Evolutionary conservation across 805 yeast genomes (phyloP), one percentile per base, ranked within the genome.

Genomic region (Huiozyma naganishii): DNA sequence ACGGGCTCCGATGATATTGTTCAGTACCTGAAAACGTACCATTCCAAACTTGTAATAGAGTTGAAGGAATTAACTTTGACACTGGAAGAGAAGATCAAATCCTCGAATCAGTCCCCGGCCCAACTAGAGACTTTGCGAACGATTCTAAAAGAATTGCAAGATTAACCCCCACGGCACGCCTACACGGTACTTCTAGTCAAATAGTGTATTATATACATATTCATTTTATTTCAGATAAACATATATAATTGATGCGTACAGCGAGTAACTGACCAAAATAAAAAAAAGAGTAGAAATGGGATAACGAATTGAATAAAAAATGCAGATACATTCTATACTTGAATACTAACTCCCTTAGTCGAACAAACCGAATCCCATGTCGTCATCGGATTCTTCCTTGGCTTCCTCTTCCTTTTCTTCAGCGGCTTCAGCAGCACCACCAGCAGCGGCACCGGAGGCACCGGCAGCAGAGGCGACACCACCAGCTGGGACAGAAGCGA

Each of bases 351-450:
- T 23, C n/a, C 33, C 58, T 74, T 83, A 84, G 72, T 83, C 95
- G 76, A 84, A 84, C 73, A 84, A 77, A 75, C 92, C 92, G 80
- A 83, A 80, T 61, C 92, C 94, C 92, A 84, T 82, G 73, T 83
- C 94, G 63, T 79, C 88, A 66, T 80, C 87, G 53, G 82, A 77
- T 70, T 77, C 84, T 59, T 70, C 80, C 52, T 61, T 76, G 41
- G 71, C 83, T 55, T 73, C 80, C 55, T 68, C 86, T 55, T 69
- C 83, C 54, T 70, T 83, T 51, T 71, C 87, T 49, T 59, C 77
- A 37, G 56, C 73, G 45, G 62, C 74, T 46, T 64, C 73, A 46
- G 62, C 72, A 47, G 62, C 72, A 51, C 64, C 72, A 54, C 67
- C 70, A 57, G 66, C 70, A 52, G 64, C 73, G 53, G 67, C 73